Percentiles rank a stretch among this genome's conserved stretches.
phyloP scores from a whole-genome alignment of 208 protist species.

The Eutreptiella sp. region DNA sequence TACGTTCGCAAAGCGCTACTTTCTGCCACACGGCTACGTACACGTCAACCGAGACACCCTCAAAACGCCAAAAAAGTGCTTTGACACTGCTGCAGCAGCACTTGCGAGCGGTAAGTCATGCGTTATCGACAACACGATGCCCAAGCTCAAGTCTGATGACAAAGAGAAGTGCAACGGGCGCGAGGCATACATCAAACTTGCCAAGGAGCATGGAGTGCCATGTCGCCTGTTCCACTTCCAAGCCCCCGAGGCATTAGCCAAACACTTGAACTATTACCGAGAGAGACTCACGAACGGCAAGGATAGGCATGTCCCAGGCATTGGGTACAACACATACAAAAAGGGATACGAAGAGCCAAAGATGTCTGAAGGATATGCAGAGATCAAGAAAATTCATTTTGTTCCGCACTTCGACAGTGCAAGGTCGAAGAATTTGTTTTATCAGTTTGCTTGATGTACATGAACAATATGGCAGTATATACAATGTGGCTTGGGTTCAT shows the following conservation, averaged over 20 bases:
- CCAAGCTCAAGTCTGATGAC: not conserved
- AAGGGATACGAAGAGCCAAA: constrained; percentile 38
- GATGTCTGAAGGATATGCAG: constrained; percentile 35
- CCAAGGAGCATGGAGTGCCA: constrained; percentile 18
- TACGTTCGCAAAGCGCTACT: constrained; percentile 69
- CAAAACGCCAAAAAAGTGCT: constrained; percentile 40
- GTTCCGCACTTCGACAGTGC: constrained; percentile 32
- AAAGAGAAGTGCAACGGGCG: too few relatives aligned
- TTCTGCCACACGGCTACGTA: constrained; percentile 63
- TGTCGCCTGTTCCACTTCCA: constrained; percentile 42
- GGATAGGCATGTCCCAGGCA: constrained; percentile 31
- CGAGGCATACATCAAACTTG: constrained; percentile 34
- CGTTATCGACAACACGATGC: constrained; percentile 58
- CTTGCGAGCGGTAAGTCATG: constrained; percentile 34
- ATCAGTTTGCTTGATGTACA: too few relatives aligned
- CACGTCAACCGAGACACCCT: constrained; percentile 67
- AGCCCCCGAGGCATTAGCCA: constrained; percentile 25
- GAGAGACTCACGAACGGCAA: constrained; percentile 33
- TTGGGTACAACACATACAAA: constrained; percentile 44
- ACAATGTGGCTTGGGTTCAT: too few relatives aligned
- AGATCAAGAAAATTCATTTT: constrained; percentile 41
- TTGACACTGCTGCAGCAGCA: constrained; percentile 6
- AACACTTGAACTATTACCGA: constrained; percentile 48
- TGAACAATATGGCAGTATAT: too few relatives aligned
- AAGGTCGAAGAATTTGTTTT: constrained; percentile 18